Percentiles rank a stretch among this genome's conserved stretches.
These are phyloP conservation scores for Phenoliferia sp. DNA, from an alignment of 1,284 basidiomycete genomes.

Conservation along the genomic window DNA sequence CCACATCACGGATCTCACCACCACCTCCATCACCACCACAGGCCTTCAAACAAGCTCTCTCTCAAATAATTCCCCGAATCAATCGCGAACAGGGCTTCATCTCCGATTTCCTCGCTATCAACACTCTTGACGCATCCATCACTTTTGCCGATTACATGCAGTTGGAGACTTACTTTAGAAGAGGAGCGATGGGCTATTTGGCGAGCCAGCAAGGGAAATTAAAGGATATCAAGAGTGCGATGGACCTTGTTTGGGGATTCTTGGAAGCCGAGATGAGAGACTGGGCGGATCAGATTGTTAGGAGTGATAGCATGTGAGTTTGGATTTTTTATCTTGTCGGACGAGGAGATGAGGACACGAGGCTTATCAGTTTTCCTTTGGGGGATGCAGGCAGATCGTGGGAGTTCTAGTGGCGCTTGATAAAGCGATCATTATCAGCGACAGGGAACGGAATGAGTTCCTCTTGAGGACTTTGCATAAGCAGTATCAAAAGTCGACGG, in stretches of 20 bases:
- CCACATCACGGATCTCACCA: background rate
- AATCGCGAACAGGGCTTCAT: conserved; percentile 84
- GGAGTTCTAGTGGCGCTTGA: conserved; percentile 79
- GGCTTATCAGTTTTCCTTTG: too few relatives aligned
- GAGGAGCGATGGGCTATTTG: conserved; percentile 67
- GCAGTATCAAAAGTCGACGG: conserved; percentile 59
- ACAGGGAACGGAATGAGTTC: conserved; percentile 71
- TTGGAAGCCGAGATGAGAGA: conserved; percentile 73
- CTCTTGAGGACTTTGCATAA: conserved; percentile 69
- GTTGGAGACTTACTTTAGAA: conserved; percentile 86
- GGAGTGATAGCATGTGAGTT: conserved; percentile 71
- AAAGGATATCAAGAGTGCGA: conserved; percentile 76
- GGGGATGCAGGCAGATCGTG: conserved; percentile 74
- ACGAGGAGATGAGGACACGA: background rate
- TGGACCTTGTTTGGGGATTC: conserved; percentile 95
- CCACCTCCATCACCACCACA: conserved; percentile 39
- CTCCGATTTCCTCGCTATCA: conserved; percentile 82
- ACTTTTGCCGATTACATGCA: conserved; percentile 96
- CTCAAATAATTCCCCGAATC: conserved; percentile 70
- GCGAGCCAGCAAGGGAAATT: conserved; percentile 52
- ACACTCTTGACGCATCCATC: conserved; percentile 64
- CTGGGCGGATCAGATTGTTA: conserved; percentile 75
- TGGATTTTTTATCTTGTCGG: background rate
- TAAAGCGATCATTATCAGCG: conserved; percentile 68
- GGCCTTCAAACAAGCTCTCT: conserved; percentile 70